Evolutionary conservation across 768 basidiomycete genomes (phyloP).

Genomic region (Pleurotus pulmonarius): DNA sequence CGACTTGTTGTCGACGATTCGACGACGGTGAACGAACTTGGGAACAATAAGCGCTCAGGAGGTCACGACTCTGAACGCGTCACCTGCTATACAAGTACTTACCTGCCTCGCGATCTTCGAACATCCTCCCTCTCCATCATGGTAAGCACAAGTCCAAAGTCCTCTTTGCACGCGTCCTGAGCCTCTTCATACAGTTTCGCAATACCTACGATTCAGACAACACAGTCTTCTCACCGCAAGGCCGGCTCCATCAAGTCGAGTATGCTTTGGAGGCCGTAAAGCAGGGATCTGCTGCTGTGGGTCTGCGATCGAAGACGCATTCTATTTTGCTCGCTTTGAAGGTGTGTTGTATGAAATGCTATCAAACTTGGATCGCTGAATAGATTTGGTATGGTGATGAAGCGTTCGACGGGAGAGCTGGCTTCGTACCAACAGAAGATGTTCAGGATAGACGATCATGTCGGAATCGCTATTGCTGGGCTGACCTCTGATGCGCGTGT

Average conservation of each 20-base stretch:
- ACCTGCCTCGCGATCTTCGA: conserved; percentile 6
- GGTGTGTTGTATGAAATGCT: conserved; percentile 38
- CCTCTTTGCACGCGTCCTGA: conserved; percentile 11
- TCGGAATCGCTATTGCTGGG: conserved; percentile 99
- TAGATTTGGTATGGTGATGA: neutral
- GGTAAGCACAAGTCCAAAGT: conserved; percentile 21
- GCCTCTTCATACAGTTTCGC: conserved; percentile 57
- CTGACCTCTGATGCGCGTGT: conserved; percentile 98
- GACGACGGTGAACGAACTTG: too few relatives aligned
- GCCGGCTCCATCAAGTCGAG: conserved; percentile 94
- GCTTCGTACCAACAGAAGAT: conserved; percentile 99
- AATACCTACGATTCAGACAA: conserved; percentile 99
- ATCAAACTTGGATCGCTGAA: neutral
- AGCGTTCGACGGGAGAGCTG: conserved; percentile 97
- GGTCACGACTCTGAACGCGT: conserved; percentile 10
- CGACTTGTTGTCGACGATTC: too few relatives aligned
- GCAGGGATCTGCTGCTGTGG: conserved; percentile 99
- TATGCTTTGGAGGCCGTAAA: conserved; percentile 99
- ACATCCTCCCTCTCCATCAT: conserved; percentile 21
- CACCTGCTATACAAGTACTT: conserved; percentile 7
- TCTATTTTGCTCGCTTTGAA: conserved; percentile 90
- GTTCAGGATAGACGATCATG: conserved; percentile 99
- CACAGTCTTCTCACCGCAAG: conserved; percentile 95
- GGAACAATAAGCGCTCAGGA: too few relatives aligned
- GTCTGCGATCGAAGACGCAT: conserved; percentile 92